These are phyloP conservation scores for Houttuynia cordata DNA, from an alignment of 164 flowering plant genomes.

Conservation along the genomic window DNA sequence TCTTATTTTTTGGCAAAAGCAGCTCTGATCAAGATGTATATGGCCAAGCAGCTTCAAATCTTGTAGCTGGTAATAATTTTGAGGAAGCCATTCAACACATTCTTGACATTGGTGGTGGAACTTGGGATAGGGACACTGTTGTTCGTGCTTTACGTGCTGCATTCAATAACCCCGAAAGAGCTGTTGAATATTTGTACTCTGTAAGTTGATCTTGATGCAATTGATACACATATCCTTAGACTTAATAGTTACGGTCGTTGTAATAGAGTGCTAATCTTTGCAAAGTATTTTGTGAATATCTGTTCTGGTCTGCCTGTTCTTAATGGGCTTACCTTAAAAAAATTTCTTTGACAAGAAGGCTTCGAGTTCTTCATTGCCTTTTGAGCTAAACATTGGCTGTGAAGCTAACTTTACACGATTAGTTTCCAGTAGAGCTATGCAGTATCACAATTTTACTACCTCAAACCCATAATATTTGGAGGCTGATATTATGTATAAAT, in stretches of 20 bases:
- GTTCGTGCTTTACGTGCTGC: slow-evolving; percentile 95
- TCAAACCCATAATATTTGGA: no score
- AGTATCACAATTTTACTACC: no score
- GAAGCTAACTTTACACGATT: no score
- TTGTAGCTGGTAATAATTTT: slow-evolving; percentile 71
- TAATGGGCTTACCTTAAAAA: no score
- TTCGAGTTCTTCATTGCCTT: neutral
- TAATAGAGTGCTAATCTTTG: no score
- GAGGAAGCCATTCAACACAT: slow-evolving; percentile 68
- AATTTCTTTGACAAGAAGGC: neutral
- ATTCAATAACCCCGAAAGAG: slow-evolving; percentile 92
- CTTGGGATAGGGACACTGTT: slow-evolving; percentile 90
- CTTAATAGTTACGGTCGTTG: neutral
- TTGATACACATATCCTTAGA: neutral
- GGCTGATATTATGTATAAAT: no score
- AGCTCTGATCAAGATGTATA: slow-evolving; percentile 49
- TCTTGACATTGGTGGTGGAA: slow-evolving; percentile 95
- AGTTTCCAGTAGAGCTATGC: no score
- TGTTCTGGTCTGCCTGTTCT: no score
- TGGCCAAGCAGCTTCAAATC: slow-evolving; percentile 82
- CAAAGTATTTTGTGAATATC: no score
- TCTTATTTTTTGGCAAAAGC: slow-evolving; percentile 16
- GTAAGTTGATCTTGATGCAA: slow-evolving; percentile 31
- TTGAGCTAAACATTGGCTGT: neutral
- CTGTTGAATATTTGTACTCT: slow-evolving; percentile 85